These are phyloP conservation scores for Vigna nakashimae DNA, from an alignment of 306 rosid genomes.

Conservation along the genomic window DNA sequence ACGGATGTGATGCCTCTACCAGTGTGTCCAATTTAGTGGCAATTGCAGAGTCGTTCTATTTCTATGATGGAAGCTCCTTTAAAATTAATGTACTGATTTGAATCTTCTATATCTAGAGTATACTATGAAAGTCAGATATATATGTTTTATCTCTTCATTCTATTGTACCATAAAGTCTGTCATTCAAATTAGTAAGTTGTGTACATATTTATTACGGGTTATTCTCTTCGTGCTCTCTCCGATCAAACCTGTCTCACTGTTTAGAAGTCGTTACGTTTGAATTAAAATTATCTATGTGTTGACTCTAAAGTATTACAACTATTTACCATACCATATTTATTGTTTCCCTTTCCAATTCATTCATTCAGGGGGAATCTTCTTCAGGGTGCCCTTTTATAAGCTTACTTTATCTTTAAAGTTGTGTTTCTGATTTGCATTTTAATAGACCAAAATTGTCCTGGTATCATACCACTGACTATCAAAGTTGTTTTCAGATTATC, in stretches of 20 bases:
- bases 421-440: constrained; percentile 39
- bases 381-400: constrained; percentile 8
- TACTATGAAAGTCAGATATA: not conserved
- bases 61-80: constrained; percentile 32
- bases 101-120: not conserved
- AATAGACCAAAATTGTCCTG: constrained; percentile 80
- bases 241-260: constrained; percentile 1
- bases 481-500: constrained; percentile 95
- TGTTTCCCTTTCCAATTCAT: not conserved
- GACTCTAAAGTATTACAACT: not conserved
- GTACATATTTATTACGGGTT: constrained; percentile 14
- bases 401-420: constrained; percentile 21
- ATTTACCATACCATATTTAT: constrained; percentile 19
- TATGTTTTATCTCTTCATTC: constrained; percentile 18
- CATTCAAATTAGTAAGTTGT: not conserved
- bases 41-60: not conserved
- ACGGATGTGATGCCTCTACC: constrained; percentile 11
- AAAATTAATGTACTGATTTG: constrained; percentile 2
- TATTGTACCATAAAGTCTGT: constrained; percentile 28
- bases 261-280: constrained; percentile 2
- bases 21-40: not conserved
- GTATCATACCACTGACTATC: constrained; percentile 93
- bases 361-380: constrained; percentile 26
- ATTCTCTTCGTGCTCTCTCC: not conserved
- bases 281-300: not conserved